Conservation (phyloP, 2,329 filamentous ascomycete species). For the Colletotrichum noveboracense region DNA sequence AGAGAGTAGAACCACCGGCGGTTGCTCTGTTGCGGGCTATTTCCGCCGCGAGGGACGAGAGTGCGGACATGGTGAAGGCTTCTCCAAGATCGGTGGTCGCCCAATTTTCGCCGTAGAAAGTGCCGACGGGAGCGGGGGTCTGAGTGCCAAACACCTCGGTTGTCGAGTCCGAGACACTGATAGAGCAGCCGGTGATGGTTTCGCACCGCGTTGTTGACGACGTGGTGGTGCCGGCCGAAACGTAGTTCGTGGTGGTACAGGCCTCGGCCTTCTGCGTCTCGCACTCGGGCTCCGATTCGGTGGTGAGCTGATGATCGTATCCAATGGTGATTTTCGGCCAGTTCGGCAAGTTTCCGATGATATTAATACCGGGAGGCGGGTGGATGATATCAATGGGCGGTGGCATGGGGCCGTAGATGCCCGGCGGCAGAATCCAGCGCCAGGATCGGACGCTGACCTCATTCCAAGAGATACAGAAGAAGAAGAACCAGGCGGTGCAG, state of each 20-base stretch:
- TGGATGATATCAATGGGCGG: slow-evolving; percentile 8
- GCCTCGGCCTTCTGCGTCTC: slow-evolving; percentile 15
- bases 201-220: slow-evolving; percentile 17
- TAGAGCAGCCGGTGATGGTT: slow-evolving; percentile 19
- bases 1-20: not conserved
- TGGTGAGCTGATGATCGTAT: not conserved
- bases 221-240: slow-evolving; percentile 1
- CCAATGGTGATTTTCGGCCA: slow-evolving; percentile 12
- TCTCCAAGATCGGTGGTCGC: not conserved
- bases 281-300: slow-evolving; percentile 6
- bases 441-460: not conserved
- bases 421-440: slow-evolving; percentile 12
- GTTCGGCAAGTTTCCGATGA: slow-evolving; percentile 20
- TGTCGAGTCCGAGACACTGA: slow-evolving; percentile 12
- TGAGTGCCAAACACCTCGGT: not conserved
- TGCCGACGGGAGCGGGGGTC: not conserved
- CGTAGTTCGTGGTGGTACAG: not conserved
- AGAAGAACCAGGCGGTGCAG: slow-evolving; percentile 24
- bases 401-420: slow-evolving; percentile 21
- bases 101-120: not conserved
- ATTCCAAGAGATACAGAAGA: slow-evolving; percentile 23
- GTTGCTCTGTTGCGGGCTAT: not conserved
- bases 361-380: slow-evolving; percentile 10
- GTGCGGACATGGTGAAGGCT: not conserved
- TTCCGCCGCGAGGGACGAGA: not conserved